Base-by-base conservation (phyloP, 768 basidiomycete genomes). In the Phlebiopsis flavidoalba region DNA sequence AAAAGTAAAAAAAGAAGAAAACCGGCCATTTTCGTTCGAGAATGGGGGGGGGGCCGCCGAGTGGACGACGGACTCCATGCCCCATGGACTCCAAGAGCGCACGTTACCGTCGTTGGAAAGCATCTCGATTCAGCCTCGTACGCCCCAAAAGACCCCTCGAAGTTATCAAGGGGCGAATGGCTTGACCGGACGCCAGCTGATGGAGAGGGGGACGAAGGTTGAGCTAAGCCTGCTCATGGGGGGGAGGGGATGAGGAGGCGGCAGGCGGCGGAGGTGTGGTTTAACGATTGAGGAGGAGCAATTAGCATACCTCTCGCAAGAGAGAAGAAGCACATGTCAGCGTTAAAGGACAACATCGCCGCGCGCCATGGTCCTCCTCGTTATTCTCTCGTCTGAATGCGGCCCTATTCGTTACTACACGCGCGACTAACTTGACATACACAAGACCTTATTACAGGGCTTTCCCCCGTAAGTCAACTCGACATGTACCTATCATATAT, bases 301-400 rank as follows among this genome's bases (percentile, higher is more conserved):
- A 48, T 77, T 77, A 55, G 74, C 70, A 17, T 64, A 69, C 46
- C 68, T 67, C 33, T 68, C 72, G 49, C 67, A 65, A 51, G 70
- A 26, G 74, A 74, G 57, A 64, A 69, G 50, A 88, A 83, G 54
- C 69, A 80, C 24, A 79, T 92, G 64, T 88, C 87, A 40, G 66
- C 78, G 33, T n/a, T n/a, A n/a, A 88, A 86, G 71, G 95, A 98
- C 75, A 90, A 89, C n/a, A n/a, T n/a, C n/a, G n/a, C n/a, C n/a
- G 73, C 79, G 83, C 66, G 91, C 88, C 53, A 93, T 98, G 81
- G 83, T 83, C 4, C 75, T 98, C 57, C 77, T 98, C 36, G 88
- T 93, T 72, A 77, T 94, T 66, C 79, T 98, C 53, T 98, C n/a
- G n/a, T n/a, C 94, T 96, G 67, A 76, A 94, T 82, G 17, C 37